Base-by-base conservation (phyloP, 2,329 filamentous ascomycete species). In the Penicillium olsonii region DNA sequence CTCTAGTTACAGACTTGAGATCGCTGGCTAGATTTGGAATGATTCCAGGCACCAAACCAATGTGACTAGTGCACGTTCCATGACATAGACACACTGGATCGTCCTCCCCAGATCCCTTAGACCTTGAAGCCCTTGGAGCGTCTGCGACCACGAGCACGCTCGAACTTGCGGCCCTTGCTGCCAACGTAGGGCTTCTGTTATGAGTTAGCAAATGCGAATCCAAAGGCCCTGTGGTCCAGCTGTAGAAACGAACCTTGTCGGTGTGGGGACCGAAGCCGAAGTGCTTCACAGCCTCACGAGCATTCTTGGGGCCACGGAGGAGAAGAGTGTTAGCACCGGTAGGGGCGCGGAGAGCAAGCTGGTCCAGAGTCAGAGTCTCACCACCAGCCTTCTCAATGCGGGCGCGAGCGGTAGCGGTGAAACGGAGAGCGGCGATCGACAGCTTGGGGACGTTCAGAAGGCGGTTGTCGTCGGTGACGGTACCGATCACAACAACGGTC, bases 91-190 rank as follows among this genome's bases (percentile, higher is more conserved):
- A 53, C 48, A 54, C 54, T 49, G 39, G 41, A 54, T 39, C 53
- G 58, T 45, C 44, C 55, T 56, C 45, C 55, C 48, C 43, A 55
- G 35, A 44, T 45, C 48, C 37, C 55, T 90, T 96, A 99, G 76
- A 99, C 94, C 91, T 99, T 99, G 92, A 99, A 99, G 85, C 95
- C 94, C 73, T 89, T 86, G 71, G 92, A 97, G 77, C 91, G 84
- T 87, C 94, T 95, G 81, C 94, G 92, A 79, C 94, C 95, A 94
- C 94, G 92, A 72, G 92, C 94, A 72, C 86, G 85, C 87, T 99
- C 95, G 84, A 99, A 99, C 85, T 99, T 99, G 81, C 94, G 88
- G 73, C 95, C 95, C 89, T 99, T 99, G 84, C 90, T 95, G 79
- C 90, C 84, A 72, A 99, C 84, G 69, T 95, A 89, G 67, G 92